Percentiles rank a stretch among this genome's conserved stretches.
phyloP scores from a whole-genome alignment of 2,329 filamentous ascomycete species.

The Coniochaeta ligniaria region DNA sequence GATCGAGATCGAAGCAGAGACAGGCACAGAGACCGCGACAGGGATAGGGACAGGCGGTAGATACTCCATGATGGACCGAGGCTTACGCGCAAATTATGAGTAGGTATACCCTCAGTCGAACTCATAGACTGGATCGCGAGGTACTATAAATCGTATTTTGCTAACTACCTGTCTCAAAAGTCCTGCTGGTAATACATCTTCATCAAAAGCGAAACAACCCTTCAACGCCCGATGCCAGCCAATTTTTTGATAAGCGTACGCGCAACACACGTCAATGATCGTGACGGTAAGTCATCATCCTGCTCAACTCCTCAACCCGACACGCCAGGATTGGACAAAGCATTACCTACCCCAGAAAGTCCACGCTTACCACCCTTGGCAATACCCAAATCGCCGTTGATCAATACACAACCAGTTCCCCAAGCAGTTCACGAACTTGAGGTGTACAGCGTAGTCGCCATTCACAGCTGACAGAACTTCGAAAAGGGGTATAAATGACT shows the following conservation, averaged over 20 bases:
- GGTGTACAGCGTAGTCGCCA: not conserved
- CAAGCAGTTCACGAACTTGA: not conserved
- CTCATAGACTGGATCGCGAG: not conserved
- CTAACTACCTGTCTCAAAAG: not conserved
- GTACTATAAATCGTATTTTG: not conserved
- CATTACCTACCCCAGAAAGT: not conserved
- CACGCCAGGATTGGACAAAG: not conserved
- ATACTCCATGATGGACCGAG: not conserved
- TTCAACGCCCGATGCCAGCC: not conserved
- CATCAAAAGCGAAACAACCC: not conserved
- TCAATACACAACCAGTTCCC: not conserved
- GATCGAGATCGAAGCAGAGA: constrained; percentile 27
- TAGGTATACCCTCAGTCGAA: not conserved
- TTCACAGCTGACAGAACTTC: not conserved
- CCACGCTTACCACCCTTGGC: not conserved
- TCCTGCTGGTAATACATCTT: not conserved
- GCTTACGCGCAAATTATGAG: not conserved
- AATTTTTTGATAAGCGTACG: not conserved
- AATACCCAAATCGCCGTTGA: not conserved
- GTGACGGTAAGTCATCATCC: not conserved
- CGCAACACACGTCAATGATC: not conserved
- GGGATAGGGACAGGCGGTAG: not conserved
- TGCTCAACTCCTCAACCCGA: not conserved
- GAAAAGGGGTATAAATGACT: not conserved
- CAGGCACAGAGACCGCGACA: constrained; percentile 5